Base-by-base conservation (phyloP, 192 early-diverging fungal species). In the Coemansia biformis region DNA sequence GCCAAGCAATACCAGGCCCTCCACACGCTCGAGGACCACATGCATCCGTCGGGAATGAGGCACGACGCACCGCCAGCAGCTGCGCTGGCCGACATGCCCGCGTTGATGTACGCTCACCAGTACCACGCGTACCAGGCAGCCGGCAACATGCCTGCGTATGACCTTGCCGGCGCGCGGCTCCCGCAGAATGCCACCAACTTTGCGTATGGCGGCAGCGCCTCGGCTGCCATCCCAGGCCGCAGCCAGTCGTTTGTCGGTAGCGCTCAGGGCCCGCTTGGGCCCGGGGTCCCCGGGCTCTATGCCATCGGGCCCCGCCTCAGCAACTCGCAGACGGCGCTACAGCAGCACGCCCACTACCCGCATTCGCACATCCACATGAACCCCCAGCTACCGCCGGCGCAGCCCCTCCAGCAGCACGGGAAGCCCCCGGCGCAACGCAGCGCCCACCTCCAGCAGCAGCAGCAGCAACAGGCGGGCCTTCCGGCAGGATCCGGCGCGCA, bases 1-100 rank as follows among this genome's bases (percentile, higher is more conserved):
- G 46, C 70, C 41, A 73, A 66, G 44, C 70, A 73, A 50, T 66
- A 73, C 43, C 62, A 65, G 19, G 51, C 42, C 8, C 29, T 61
- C 51, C 70, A 61, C 38, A 47, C 35, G 10, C 16, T 33, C 8
- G 70, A 66, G 31, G 53, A 62, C 26, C n/a, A 47, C 8, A 11
- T 46, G 3, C 66, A 50, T n/a, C 26, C 42, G n/a, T 48, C 32
- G 4, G 40, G 42, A 11, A n/a, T 28, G 24, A 41, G 31, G 21
- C 58, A 19, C 39, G 33, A 18, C 14, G 63, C 39, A 14, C 62
- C 49, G 5, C 39, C 33, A 8, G 36, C 46, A 16, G 21, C 48
- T 40, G 59, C 28, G 2, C 45, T 49, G 21, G 41, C 54, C 1
- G 52, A 59, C 17, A n/a, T 33, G 17, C 29, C 52, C 13, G 51